Evolutionary conservation across 768 basidiomycete species (phyloP), one percentile per base, ranked within the genome.

Genomic region (Boletus pseudo-olivaceus): DNA sequence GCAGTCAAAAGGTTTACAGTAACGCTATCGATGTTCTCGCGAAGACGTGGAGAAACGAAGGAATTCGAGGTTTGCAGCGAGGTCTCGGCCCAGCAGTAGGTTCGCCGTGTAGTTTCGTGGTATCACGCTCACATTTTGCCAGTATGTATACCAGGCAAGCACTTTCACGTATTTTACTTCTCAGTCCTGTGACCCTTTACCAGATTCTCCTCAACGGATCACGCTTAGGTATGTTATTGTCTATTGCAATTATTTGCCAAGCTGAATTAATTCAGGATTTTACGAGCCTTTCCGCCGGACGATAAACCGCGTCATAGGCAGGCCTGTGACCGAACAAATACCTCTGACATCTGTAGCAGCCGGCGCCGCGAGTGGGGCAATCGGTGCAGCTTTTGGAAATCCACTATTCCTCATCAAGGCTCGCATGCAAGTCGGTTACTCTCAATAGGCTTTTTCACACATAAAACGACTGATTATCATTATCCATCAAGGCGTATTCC

Each of bases 401-500:
- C 94, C 94, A 0, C 73, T 97, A 12, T 99, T 97, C 73, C 76
- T 99, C 53, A 84, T 99, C 67, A 99, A 99, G 74, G 97, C 97
- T 6, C 84, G 97, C 42, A 98, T 99, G 89, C 97, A 99, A 79
- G 88, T 87, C 17, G 53, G 61, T 47, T 9, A 15, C 41, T 12
- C 43, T 23, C 8, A 1, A 20, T 17, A 14, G 1, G n/a, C 3
- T 19, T 39, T 42, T 47, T 32, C 39, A 17, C n/a, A 23, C 47
- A 3, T 20, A 54, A 44, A n/a, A 26, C 37, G 41, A 34, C 34
- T 55, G 40, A 58, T 42, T 20, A 27, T 44, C n/a, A 12, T 27
- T 35, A 19, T 37, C 11, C 50, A 19, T 37, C 9, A 50, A 90
- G 87, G 97, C 97, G 29, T 99, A 93, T 73, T 98, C 95, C 1